Percentiles rank a stretch among this genome's conserved stretches.
Evolutionary conservation across 306 rosid genomes (phyloP).

Genomic region (Vachellia collinsii): DNA sequence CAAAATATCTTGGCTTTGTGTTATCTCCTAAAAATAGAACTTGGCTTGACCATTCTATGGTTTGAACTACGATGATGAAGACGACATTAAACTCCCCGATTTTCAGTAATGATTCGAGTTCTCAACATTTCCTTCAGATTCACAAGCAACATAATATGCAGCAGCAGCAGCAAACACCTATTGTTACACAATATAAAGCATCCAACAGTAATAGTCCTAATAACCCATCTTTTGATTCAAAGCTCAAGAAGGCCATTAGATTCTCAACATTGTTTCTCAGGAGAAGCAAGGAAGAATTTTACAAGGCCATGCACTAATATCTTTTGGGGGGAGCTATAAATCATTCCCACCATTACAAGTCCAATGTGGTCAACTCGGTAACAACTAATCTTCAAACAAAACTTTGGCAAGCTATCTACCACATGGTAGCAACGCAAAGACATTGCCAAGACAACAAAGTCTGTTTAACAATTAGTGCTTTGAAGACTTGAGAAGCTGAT

Average conservation of each 20-base stretch:
- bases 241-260: constrained; percentile 39
- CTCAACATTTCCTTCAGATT: constrained; percentile 54
- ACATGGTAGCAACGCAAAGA: constrained; percentile 33
- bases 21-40: constrained; percentile 45
- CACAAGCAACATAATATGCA: constrained; percentile 45
- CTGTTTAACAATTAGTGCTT: constrained; percentile 37
- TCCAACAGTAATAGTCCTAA: constrained; percentile 42
- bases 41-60: constrained; percentile 45
- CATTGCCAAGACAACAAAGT: constrained; percentile 35
- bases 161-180: constrained; percentile 45
- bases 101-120: background rate
- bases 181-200: constrained; percentile 38
- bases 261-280: constrained; percentile 31
- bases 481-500: constrained; percentile 34
- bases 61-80: too few relatives aligned
- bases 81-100: too few relatives aligned
- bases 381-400: constrained; percentile 29
- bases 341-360: constrained; percentile 40
- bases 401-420: constrained; percentile 31
- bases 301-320: constrained; percentile 55
- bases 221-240: constrained; percentile 42
- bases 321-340: constrained; percentile 54
- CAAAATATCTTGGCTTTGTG: constrained; percentile 52
- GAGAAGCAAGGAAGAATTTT: constrained; percentile 48
- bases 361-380: constrained; percentile 35